Conservation (phyloP, 768 basidiomycete species). For the Trametes cubensis region DNA sequence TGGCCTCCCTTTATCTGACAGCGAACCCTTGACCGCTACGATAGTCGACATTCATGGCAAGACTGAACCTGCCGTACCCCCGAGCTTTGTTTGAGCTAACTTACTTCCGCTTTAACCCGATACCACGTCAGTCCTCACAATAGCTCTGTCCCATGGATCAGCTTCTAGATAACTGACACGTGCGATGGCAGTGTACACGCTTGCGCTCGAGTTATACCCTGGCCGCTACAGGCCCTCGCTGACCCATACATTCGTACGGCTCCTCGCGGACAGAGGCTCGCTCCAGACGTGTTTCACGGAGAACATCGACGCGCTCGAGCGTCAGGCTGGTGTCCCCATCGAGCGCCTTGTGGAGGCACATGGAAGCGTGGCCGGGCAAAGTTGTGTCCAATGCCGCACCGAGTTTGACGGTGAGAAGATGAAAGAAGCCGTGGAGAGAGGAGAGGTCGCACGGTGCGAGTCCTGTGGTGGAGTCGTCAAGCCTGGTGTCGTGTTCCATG, state of each 20-base stretch:
- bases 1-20: background rate
- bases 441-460: slow-evolving; percentile 69
- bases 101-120: slow-evolving; percentile 80
- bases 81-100: slow-evolving; percentile 94
- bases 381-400: slow-evolving; percentile 74
- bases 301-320: slow-evolving; percentile 94
- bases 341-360: slow-evolving; percentile 90
- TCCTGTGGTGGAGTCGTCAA: slow-evolving; percentile 76
- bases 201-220: slow-evolving; percentile 92
- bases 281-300: slow-evolving; percentile 85
- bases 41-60: slow-evolving; percentile 64
- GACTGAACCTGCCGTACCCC: slow-evolving; percentile 83
- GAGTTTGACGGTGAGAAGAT: slow-evolving; percentile 69
- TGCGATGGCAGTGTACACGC: slow-evolving; percentile 67
- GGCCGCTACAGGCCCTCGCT: slow-evolving; percentile 86
- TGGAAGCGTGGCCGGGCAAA: slow-evolving; percentile 87
- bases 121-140: slow-evolving; percentile 60
- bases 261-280: slow-evolving; percentile 68
- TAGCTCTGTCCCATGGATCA: background rate
- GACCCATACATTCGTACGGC: slow-evolving; percentile 86
- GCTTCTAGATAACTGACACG: background rate
- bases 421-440: slow-evolving; percentile 57
- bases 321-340: slow-evolving; percentile 75
- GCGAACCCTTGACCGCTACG: no score
- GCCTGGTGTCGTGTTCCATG: slow-evolving; percentile 92